Evolutionary conservation across 345 rosid genomes (phyloP), one percentile per base, ranked within the genome.

Genomic region (Linum trigynum): DNA sequence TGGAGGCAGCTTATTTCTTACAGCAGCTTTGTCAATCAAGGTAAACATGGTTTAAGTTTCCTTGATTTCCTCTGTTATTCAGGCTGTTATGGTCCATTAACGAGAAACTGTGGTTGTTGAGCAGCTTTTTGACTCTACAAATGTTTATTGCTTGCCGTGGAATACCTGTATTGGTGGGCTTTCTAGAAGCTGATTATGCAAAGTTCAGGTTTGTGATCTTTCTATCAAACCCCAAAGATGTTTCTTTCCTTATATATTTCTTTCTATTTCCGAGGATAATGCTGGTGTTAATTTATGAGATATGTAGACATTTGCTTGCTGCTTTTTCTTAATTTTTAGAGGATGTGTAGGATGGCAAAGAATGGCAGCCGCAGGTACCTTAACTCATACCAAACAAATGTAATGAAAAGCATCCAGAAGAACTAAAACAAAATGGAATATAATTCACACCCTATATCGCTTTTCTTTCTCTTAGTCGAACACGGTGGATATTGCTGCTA

Each of bases 71-170:
- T 50, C 56, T 55, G 64, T 59, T 58, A 48, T 65, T 6, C 57
- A 36, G 32, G 37, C 66, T 12, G 0, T 43, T 74, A 63, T 42
- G 45, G 7, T 32, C 43, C 3, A 6, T 60, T 65, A 68, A 68
- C 45, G 79, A 73, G 82, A 23, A 59, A n/a, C 68, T 50, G 62
- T 65, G 57, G 53, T 69, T 66, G 65, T 76, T 80, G 67, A 74
- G 68, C 90, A 95, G 99, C 82, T 77, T 89, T 38, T 82, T 91
- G 75, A 91, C 99, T n/a, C 70, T 95, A 82, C 99, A 95, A 83
- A 95, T 91, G 99, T 89, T 95, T 80, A 80, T 95, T 82, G 88
- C 97, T 74, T 91, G 96, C 78, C 81, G 88, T 53, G 99, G 99
- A 70, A 91, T 95, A 69, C 99, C 95, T 53, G 82, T 91, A 76